phyloP scores from a whole-genome alignment of 2,329 filamentous ascomycete genomes.

The Geoglossum cookeanum region DNA sequence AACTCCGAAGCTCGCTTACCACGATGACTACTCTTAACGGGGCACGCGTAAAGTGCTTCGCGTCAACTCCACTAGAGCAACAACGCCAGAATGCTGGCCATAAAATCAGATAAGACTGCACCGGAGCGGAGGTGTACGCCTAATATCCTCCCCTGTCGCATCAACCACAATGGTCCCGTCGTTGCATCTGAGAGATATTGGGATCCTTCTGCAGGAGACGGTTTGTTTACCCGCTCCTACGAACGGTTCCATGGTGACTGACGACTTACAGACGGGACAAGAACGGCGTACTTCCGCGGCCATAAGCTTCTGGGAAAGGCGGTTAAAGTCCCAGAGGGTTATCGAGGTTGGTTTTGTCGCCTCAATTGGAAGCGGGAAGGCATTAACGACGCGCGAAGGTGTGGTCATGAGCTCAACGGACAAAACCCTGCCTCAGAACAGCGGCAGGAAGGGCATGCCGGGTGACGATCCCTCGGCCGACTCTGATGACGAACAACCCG shows the following conservation, averaged over 20 bases:
- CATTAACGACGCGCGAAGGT: slow-evolving; percentile 21
- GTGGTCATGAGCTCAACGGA: slow-evolving; percentile 34
- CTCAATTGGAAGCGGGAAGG: not conserved
- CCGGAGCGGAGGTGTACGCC: slow-evolving; percentile 28
- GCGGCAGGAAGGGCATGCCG: not conserved
- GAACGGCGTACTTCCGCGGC: slow-evolving; percentile 55
- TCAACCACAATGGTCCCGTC: slow-evolving; percentile 60
- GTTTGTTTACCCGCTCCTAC: slow-evolving; percentile 12
- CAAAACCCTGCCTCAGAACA: slow-evolving; percentile 7
- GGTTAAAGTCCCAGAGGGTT: slow-evolving; percentile 50
- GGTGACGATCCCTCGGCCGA: slow-evolving; percentile 16
- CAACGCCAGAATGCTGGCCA: not conserved
- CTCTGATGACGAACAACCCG: slow-evolving; percentile 25
- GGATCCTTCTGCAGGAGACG: slow-evolving; percentile 33
- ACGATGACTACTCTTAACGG: too few species aligned
- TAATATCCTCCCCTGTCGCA: slow-evolving; percentile 61
- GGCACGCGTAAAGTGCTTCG: too few species aligned
- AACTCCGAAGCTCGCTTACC: too few species aligned
- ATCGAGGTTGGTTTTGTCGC: slow-evolving; percentile 29
- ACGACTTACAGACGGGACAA: slow-evolving; percentile 27
- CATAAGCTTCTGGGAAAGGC: slow-evolving; percentile 53
- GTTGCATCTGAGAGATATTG: slow-evolving; percentile 48
- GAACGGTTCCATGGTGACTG: not conserved
- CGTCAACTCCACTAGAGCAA: too few species aligned
- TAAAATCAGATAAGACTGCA: not conserved